Evolutionary conservation across 768 basidiomycete species (phyloP).

Genomic region (Serendipita sp.): DNA sequence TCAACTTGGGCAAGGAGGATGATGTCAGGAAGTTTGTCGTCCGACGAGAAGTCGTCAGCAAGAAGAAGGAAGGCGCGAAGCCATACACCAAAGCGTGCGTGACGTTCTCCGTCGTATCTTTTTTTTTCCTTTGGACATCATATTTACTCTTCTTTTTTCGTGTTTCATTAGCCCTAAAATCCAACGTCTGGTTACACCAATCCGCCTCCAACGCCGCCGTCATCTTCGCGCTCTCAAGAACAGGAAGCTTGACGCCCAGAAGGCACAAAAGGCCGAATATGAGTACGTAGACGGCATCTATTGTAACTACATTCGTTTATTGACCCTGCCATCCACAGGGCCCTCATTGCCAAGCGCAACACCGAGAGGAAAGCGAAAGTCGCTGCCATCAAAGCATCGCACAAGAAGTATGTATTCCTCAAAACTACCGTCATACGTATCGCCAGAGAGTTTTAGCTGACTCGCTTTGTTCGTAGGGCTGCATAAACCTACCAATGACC

Average conservation of each 20-base stretch:
- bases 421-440: no score
- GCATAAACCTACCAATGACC: background rate
- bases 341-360: constrained; percentile 72
- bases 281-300: constrained; percentile 36
- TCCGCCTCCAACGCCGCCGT: constrained; percentile 91
- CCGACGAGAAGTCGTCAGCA: constrained; percentile 72
- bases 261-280: constrained; percentile 91
- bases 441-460: background rate
- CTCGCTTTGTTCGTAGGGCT: background rate
- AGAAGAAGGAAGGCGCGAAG: constrained; percentile 82
- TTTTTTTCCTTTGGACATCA: constrained; percentile 14
- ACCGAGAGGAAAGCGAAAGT: constrained; percentile 88
- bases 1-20: constrained; percentile 95
- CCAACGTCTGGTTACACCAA: constrained; percentile 87
- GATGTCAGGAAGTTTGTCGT: constrained; percentile 98
- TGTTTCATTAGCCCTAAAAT: constrained; percentile 63
- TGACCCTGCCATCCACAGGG: constrained; percentile 22
- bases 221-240: constrained; percentile 80
- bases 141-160: constrained; percentile 4
- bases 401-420: constrained; percentile 34
- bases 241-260: constrained; percentile 77
- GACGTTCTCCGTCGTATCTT: constrained; percentile 16
- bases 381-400: constrained; percentile 74
- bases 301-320: background rate
- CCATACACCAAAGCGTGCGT: constrained; percentile 88